These are phyloP conservation scores for Arabidopsis lyrata DNA, from an alignment of 441 rosid genomes.

Conservation along the genomic window DNA sequence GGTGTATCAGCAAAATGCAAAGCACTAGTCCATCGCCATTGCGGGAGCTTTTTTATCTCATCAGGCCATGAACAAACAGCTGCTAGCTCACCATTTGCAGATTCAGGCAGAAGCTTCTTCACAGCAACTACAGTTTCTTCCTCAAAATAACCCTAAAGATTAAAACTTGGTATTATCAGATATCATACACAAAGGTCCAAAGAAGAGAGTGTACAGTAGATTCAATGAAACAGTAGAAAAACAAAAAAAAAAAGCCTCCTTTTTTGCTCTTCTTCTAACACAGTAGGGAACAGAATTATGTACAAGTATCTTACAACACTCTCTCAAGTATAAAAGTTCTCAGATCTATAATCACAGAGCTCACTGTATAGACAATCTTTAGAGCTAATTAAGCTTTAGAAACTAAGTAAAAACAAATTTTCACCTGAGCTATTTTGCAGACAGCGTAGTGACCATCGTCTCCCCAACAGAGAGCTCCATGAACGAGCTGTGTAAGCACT, in stretches of 20 bases:
- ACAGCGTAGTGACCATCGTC: slow-evolving; percentile 77
- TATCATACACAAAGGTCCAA: neutral
- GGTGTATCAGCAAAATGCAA: slow-evolving; percentile 89
- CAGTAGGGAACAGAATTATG: neutral
- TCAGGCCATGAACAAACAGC: slow-evolving; percentile 91
- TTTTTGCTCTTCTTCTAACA: neutral
- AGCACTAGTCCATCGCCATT: slow-evolving; percentile 81
- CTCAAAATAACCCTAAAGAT: slow-evolving; percentile 62
- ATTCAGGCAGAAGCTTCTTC: slow-evolving; percentile 73
- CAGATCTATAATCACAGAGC: neutral
- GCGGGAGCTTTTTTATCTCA: slow-evolving; percentile 63
- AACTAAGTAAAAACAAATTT: neutral
- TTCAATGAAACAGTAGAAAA: neutral
- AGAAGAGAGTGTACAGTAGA: neutral
- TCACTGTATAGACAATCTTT: neutral
- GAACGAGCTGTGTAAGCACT: slow-evolving; percentile 56
- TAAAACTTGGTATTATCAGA: slow-evolving; percentile 5
- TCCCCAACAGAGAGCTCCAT: slow-evolving; percentile 79
- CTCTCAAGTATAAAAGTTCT: neutral
- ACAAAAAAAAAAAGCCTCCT: neutral
- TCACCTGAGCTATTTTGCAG: slow-evolving; percentile 91
- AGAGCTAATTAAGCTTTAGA: slow-evolving; percentile 1
- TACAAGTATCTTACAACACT: neutral
- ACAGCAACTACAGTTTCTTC: slow-evolving; percentile 68
- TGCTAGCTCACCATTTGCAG: slow-evolving; percentile 84